Evolutionary conservation across 1,139 yeast species (phyloP).

Genomic region (Yamadazyma triangularis): DNA sequence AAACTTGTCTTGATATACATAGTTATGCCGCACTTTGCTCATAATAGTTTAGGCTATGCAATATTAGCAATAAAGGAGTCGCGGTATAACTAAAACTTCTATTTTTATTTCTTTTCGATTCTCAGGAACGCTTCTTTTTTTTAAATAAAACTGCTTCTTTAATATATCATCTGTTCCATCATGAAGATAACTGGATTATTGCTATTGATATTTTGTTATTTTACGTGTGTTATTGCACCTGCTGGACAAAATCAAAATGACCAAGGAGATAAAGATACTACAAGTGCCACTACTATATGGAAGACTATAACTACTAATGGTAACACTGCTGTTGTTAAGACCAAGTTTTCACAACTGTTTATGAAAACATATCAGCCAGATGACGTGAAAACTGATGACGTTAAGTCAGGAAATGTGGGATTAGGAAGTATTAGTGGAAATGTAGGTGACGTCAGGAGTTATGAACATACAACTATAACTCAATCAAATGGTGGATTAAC

Average conservation of each 20-base stretch:
- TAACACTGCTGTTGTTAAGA: slow-evolving; percentile 20
- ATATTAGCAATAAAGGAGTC: too few species aligned
- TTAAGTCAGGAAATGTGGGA: slow-evolving; percentile 31
- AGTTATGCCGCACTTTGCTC: too few species aligned
- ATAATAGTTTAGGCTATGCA: too few species aligned
- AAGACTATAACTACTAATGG: slow-evolving; percentile 34
- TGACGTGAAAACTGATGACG: slow-evolving; percentile 16
- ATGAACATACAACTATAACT: slow-evolving; percentile 19
- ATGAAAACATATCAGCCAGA: slow-evolving; percentile 19
- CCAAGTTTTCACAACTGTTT: slow-evolving; percentile 29
- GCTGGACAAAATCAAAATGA: slow-evolving; percentile 21
- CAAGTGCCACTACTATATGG: slow-evolving; percentile 27
- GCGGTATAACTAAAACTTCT: too few species aligned
- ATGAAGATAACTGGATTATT: slow-evolving; percentile 10
- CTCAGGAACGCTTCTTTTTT: too few species aligned
- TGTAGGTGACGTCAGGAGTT: slow-evolving; percentile 32
- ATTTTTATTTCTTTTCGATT: too few species aligned
- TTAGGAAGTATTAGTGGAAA: slow-evolving; percentile 22
- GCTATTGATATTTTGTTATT: slow-evolving; percentile 6
- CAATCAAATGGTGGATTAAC: slow-evolving; percentile 5
- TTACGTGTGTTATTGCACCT: slow-evolving; percentile 13
- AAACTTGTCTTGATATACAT: too few species aligned
- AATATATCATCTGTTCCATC: background rate
- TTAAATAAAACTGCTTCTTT: too few species aligned
- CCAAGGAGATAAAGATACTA: slow-evolving; percentile 10